Base-by-base conservation (phyloP, 164 flowering plant genomes). In the Amborella trichopoda region DNA sequence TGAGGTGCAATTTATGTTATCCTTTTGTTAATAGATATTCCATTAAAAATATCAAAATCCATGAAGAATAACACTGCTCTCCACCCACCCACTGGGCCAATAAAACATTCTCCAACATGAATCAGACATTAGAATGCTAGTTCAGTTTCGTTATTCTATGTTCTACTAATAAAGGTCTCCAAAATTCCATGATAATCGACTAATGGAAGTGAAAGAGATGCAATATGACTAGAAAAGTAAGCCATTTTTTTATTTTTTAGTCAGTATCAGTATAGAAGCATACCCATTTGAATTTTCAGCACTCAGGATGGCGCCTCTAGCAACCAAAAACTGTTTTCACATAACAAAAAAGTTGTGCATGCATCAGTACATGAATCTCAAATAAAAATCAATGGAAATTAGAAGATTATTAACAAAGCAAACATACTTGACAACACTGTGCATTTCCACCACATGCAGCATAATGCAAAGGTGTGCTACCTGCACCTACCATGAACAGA, bases 381-480 rank as follows among this genome's bases (percentile, higher is more conserved):
- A 26, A 50, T 8, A 28, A 46, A 32, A 12, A 6, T 13, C 32
- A 4, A 24, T 18, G n/a, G n/a, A 41, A 11, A 46, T 28, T 23
- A 23, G 24, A 21, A 37, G 1, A 47, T 28, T 16, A 3, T 12
- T 37, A 34, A 17, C 36, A 20, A 40, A 27, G 38, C 6, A 43
- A 46, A 54, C 67, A n/a, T 69, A 90, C 97, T 65, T 81, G 94
- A 53, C 97, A 90, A 58, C 97, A 90, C 42, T 83, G 86, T 25
- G 67, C 72, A 77, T 72, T 90, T 51, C 97, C 97, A 54, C 95
- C 94, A 62, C 91, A 85, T 18, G 95, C 97, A 38, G 97, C 97
- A 63, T 90, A 90, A 65, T 90, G 97, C 38, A 90, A 94, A 10
- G 97, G 70, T 21, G 91, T 81, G 73, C 97, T 90, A 52, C 94